Base-by-base conservation (phyloP, 768 basidiomycete genomes). In the Lentinula detonsa region DNA sequence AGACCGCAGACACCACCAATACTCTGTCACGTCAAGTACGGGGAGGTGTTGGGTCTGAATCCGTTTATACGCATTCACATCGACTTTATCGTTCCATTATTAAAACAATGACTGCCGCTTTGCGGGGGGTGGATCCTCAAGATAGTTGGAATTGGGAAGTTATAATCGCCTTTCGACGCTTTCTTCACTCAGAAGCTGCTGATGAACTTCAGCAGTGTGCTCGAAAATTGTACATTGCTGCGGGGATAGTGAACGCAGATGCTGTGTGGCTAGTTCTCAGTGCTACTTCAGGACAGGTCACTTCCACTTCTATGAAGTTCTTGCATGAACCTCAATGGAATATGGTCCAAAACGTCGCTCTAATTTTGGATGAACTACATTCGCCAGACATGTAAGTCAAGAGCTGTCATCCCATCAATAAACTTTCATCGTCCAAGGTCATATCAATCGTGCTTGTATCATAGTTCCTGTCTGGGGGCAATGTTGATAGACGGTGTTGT, bases 81-180 rank as follows among this genome's bases (percentile, higher is more conserved):
- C 79, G 92, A 34, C 70, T 94, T 39, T 88, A 95, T 71, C 77
- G 80, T n/a, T 84, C 93, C 9, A 76, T 95, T 42, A 68, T 98
- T 15, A 79, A 74, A 54, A 90, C 92, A 0, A 87, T 94, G 82
- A 80, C 81, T 0, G 83, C 84, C 6, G 83, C 88, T 6, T 80
- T 85, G 23, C 75, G 75, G 52, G 79, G 82, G 7, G 90, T 96
- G 2, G 85, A 86, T 62, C 78, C 86, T 40, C 85, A 85, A 62
- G 91, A 95, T 56, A 64, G 75, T 4, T 80, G 86, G 5, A 72
- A 85, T 33, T 99, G 96, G 96, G 87, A 96, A 63, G 84, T 94
- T 49, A 78, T 89, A 33, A 64, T 95, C 31, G 72, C 79, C 1
- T 90, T 92, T 65, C 78, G 95, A 59, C 81, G 91, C 45, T 97